These are phyloP conservation scores for Themeda triandra DNA, from an alignment of 176 grass and related monocot genomes.

Conservation along the genomic window DNA sequence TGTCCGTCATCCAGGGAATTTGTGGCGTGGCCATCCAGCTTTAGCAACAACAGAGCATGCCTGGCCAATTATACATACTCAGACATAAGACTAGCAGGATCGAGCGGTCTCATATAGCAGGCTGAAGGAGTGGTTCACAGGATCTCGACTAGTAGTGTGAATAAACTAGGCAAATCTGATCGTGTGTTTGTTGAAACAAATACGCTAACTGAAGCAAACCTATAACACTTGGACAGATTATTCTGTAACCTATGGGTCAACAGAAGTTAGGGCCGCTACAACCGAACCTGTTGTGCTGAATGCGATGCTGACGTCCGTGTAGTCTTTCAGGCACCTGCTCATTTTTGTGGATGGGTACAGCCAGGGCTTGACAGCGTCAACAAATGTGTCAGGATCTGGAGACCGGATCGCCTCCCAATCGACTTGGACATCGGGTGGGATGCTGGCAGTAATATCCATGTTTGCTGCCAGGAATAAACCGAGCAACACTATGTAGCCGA, in stretches of 20 bases:
- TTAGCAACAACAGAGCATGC: no score
- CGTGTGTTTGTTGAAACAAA: slow-evolving; percentile 11
- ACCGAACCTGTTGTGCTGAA: slow-evolving; percentile 81
- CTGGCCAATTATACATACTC: no score
- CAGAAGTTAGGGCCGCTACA: slow-evolving; percentile 73
- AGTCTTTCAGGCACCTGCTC: slow-evolving; percentile 68
- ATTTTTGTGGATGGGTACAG: slow-evolving; percentile 69
- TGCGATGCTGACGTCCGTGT: slow-evolving; percentile 53
- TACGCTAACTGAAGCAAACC: background rate
- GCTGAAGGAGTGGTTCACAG: no score
- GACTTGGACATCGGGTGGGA: slow-evolving; percentile 72
- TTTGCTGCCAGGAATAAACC: slow-evolving; percentile 87
- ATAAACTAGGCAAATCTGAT: background rate
- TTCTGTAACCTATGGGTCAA: slow-evolving; percentile 35
- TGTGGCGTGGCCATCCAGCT: no score
- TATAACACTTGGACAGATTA: background rate
- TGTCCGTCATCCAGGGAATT: no score
- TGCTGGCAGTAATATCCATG: slow-evolving; percentile 77
- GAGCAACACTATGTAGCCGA: slow-evolving; percentile 75
- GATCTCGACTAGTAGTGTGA: no score
- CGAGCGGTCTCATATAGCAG: no score
- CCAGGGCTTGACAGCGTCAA: slow-evolving; percentile 63
- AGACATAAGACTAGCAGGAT: no score
- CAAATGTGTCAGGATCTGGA: slow-evolving; percentile 48
- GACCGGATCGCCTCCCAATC: slow-evolving; percentile 96